Conservation (phyloP, 805 yeast genomes). For the Sugiyamaella chiloensis region DNA sequence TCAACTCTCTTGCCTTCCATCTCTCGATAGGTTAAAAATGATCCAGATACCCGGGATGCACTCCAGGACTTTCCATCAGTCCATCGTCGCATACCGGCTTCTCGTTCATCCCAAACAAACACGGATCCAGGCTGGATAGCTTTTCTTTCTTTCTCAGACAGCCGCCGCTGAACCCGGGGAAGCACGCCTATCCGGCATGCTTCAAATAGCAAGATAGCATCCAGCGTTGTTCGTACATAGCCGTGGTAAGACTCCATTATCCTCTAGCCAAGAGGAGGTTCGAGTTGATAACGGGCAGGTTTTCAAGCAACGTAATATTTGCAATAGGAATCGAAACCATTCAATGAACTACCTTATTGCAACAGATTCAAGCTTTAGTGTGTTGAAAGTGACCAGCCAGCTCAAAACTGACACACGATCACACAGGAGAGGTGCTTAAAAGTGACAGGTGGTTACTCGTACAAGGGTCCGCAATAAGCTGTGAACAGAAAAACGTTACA, state of each 20-base stretch:
- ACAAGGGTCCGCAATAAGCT: too few relatives aligned
- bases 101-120: constrained; percentile 69
- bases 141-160: constrained; percentile 53
- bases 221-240: constrained; percentile 51
- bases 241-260: constrained; percentile 62
- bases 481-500: too few relatives aligned
- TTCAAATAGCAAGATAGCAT: constrained; percentile 63
- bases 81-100: constrained; percentile 73
- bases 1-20: constrained; percentile 40
- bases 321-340: background rate
- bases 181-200: constrained; percentile 56
- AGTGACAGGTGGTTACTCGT: too few relatives aligned
- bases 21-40: constrained; percentile 61
- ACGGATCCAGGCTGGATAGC: constrained; percentile 57
- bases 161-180: constrained; percentile 57
- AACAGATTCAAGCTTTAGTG: too few relatives aligned
- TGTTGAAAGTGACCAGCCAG: too few relatives aligned
- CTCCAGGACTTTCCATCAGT: constrained; percentile 75
- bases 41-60: constrained; percentile 65
- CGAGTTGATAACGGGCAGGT: too few relatives aligned
- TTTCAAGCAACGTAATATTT: background rate
- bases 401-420: too few relatives aligned
- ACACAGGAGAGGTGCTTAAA: too few relatives aligned
- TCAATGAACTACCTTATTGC: background rate
- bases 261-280: too few relatives aligned